Evolutionary conservation across 225 moss, liverwort and hornwort species (phyloP).

Genomic region (Pseudisothecium myosuroides): DNA sequence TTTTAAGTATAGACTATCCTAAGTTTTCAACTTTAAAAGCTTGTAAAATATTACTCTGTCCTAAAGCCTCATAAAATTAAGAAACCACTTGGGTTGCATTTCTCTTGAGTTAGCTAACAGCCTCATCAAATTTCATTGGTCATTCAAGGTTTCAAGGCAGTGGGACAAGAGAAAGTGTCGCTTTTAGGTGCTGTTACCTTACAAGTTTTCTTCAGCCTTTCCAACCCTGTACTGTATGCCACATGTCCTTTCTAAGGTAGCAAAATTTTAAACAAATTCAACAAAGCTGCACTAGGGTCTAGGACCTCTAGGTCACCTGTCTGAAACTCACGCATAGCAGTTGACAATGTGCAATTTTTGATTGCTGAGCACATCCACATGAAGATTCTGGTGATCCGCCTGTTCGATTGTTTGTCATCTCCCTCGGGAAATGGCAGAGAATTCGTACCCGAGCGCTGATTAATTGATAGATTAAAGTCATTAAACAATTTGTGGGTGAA

Average conservation of each 20-base stretch:
- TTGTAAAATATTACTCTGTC: background rate
- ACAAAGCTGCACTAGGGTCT: background rate
- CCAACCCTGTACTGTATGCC: background rate
- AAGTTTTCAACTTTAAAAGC: background rate
- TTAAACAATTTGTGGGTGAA: background rate
- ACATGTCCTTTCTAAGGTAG: background rate
- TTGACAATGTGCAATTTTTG: background rate
- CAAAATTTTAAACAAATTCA: background rate
- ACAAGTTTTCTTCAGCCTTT: background rate
- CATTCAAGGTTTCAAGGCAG: too few relatives aligned
- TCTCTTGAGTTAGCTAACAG: background rate
- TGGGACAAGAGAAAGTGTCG: background rate
- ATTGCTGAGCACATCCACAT: background rate
- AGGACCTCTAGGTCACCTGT: background rate
- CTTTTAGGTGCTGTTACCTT: background rate
- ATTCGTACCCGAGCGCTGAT: background rate
- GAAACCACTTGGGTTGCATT: background rate
- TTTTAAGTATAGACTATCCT: rapidly evolving
- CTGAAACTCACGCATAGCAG: background rate
- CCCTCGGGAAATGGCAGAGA: background rate
- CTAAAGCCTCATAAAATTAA: rapidly evolving
- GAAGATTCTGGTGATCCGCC: background rate
- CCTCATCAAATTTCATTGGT: background rate
- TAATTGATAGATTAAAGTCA: background rate
- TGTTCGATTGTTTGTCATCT: background rate